Evolutionary conservation across 148 eudicot species (phyloP).

Genomic region (Camellia sinensis): DNA sequence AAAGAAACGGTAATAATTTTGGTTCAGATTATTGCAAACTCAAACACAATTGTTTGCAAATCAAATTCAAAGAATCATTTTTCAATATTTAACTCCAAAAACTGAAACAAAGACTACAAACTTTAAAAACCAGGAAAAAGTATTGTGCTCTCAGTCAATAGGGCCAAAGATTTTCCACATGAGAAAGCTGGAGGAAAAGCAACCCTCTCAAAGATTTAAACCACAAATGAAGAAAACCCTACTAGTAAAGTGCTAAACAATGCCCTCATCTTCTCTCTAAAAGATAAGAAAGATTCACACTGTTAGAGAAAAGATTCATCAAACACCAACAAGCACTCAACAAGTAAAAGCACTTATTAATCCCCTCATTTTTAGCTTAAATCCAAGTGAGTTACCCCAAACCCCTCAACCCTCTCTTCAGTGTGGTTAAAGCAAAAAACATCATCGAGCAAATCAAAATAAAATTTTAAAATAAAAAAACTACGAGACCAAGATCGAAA

Average conservation of each 20-base stretch:
- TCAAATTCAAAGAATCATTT: neutral
- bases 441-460: constrained; percentile 32
- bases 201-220: constrained; percentile 8
- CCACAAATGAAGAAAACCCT: neutral
- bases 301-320: constrained; percentile 25
- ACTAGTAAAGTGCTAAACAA: constrained; percentile 8
- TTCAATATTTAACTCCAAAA: no score
- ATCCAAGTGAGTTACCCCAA: constrained; percentile 8
- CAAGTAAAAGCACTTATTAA: neutral
- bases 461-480: neutral
- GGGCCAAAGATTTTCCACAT: constrained; percentile 30
- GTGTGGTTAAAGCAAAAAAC: constrained; percentile 54
- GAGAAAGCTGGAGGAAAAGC: constrained; percentile 15
- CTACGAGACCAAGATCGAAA: neutral
- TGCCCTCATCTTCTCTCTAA: constrained; percentile 20
- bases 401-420: constrained; percentile 24
- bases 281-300: constrained; percentile 2
- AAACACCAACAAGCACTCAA: constrained; percentile 20
- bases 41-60: neutral
- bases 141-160: constrained; percentile 8
- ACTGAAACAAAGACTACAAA: no score
- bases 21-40: no score
- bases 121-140: neutral
- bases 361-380: constrained; percentile 3
- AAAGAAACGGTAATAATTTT: no score